Conservation (phyloP, 352 stramenopile species). For the Discostella stelligera region DNA sequence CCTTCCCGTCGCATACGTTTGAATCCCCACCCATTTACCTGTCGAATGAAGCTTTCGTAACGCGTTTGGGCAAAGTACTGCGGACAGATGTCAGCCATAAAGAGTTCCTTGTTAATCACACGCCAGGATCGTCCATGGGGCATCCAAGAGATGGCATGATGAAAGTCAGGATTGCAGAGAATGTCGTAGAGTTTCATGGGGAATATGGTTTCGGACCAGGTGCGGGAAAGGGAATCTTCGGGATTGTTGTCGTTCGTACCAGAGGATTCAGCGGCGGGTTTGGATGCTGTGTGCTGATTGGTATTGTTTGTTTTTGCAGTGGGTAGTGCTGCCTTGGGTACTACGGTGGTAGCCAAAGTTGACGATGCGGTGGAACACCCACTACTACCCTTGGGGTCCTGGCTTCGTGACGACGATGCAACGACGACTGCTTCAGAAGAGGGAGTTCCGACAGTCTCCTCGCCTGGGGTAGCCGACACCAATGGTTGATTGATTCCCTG, state of each 20-base stretch:
- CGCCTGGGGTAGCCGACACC: too few relatives aligned
- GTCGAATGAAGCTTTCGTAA: conserved; percentile 68
- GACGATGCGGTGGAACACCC: too few relatives aligned
- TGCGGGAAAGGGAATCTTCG: conserved; percentile 4
- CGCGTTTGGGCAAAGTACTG: conserved; percentile 49
- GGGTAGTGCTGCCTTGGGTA: too few relatives aligned
- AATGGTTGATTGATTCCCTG: too few relatives aligned
- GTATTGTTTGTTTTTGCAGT: too few relatives aligned
- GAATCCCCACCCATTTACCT: conserved; percentile 82
- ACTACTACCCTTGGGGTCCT: too few relatives aligned
- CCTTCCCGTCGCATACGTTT: conserved; percentile 65
- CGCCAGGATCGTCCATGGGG: conserved; percentile 41
- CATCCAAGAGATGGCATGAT: conserved; percentile 69
- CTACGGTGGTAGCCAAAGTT: too few relatives aligned
- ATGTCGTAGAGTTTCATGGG: conserved; percentile 78
- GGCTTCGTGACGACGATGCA: too few relatives aligned
- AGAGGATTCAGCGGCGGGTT: too few relatives aligned
- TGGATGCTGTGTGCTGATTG: too few relatives aligned
- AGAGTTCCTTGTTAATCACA: conserved; percentile 35
- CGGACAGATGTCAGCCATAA: conserved; percentile 49
- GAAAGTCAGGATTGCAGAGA: conserved; percentile 65
- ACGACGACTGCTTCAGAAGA: too few relatives aligned
- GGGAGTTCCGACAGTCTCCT: too few relatives aligned
- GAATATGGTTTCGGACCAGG: conserved; percentile 53
- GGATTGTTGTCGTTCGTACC: neutral